phyloP scores from a whole-genome alignment of 768 basidiomycete genomes.

The Crassisporium funariophilum region DNA sequence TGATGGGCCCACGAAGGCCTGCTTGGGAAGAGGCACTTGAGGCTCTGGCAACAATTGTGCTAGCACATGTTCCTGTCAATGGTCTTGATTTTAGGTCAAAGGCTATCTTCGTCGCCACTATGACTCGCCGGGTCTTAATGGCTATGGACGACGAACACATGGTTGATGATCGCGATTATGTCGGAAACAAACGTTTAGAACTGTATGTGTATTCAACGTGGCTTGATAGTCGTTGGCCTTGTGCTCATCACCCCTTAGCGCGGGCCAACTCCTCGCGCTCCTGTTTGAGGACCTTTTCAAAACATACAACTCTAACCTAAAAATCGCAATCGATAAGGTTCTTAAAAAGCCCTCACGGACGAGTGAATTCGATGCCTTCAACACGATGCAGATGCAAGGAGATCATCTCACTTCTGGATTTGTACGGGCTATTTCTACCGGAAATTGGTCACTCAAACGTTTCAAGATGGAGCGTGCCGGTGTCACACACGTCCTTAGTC shows the following conservation, averaged over 20 bases:
- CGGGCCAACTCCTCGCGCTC: slow-evolving; percentile 92
- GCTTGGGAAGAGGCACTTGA: slow-evolving; percentile 95
- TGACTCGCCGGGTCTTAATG: slow-evolving; percentile 95
- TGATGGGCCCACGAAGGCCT: slow-evolving; percentile 81
- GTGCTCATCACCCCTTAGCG: slow-evolving; percentile 48
- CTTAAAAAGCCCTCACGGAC: slow-evolving; percentile 95
- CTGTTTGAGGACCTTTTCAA: slow-evolving; percentile 99
- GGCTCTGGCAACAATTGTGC: slow-evolving; percentile 94
- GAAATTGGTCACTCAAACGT: slow-evolving; percentile 98
- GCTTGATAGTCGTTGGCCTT: slow-evolving; percentile 4
- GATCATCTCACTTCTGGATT: slow-evolving; percentile 96
- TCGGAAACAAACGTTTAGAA: slow-evolving; percentile 98
- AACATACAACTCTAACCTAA: slow-evolving; percentile 95
- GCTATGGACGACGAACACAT: slow-evolving; percentile 96
- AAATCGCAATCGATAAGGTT: slow-evolving; percentile 94
- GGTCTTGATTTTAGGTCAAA: slow-evolving; percentile 90
- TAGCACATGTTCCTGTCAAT: slow-evolving; percentile 93
- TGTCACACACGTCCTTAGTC: slow-evolving; percentile 95
- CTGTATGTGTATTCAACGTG: slow-evolving; percentile 59
- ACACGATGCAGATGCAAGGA: slow-evolving; percentile 94
- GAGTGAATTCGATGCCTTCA: slow-evolving; percentile 91
- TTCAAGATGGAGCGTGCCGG: slow-evolving; percentile 99
- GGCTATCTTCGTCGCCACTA: slow-evolving; percentile 95
- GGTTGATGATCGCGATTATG: slow-evolving; percentile 98
- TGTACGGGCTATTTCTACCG: slow-evolving; percentile 95